These are phyloP conservation scores for Begonia masoniana DNA, from an alignment of 306 rosid genomes.

Conservation along the genomic window DNA sequence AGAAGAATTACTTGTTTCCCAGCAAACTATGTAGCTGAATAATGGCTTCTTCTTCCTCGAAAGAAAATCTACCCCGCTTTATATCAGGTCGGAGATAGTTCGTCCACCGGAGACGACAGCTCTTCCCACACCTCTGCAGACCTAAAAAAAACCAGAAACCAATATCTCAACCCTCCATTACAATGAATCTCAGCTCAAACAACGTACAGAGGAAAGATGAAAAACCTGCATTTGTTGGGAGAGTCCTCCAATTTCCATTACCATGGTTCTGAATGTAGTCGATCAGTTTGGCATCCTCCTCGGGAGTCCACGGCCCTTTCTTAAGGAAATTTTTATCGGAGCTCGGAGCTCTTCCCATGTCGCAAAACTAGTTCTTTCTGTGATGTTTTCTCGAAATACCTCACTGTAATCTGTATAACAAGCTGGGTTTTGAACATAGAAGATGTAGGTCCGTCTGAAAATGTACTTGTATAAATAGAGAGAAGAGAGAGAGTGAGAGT, in stretches of 20 bases:
- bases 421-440: neutral
- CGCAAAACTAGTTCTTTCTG: too few species aligned
- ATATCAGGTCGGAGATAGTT: slow-evolving; percentile 94
- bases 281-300: slow-evolving; percentile 71
- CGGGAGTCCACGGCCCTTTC: slow-evolving; percentile 94
- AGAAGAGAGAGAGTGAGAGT: neutral
- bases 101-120: slow-evolving; percentile 95
- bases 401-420: neutral
- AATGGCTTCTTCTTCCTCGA: slow-evolving; percentile 87
- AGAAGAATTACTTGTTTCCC: slow-evolving; percentile 63
- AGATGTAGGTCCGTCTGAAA: slow-evolving; percentile 28
- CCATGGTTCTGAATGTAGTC: slow-evolving; percentile 79
- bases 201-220: neutral
- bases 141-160: slow-evolving; percentile 20
- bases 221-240: slow-evolving; percentile 90
- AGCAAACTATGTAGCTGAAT: slow-evolving; percentile 79
- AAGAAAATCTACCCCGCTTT: slow-evolving; percentile 76
- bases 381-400: neutral
- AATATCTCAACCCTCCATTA: neutral
- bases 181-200: neutral
- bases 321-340: slow-evolving; percentile 82
- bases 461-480: neutral
- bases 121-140: slow-evolving; percentile 91
- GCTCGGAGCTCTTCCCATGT: slow-evolving; percentile 91
- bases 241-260: slow-evolving; percentile 91